Conservation (phyloP, 805 yeast genomes). For the Starmerella sp. region DNA sequence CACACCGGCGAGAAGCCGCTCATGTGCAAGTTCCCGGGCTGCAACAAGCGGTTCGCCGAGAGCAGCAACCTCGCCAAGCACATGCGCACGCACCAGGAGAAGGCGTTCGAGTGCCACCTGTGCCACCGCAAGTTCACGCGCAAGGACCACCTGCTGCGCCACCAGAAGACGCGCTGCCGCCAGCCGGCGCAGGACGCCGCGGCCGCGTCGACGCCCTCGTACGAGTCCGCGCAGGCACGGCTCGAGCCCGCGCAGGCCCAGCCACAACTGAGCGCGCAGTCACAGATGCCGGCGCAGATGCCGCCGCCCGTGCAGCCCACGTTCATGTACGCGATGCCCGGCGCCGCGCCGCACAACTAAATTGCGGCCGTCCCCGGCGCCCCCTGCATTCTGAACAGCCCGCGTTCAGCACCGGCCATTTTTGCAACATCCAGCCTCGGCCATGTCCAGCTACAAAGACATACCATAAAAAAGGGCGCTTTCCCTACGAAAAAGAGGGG, state of each 20-base stretch:
- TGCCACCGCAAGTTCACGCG: constrained; percentile 23
- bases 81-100: constrained; percentile 55
- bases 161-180: constrained; percentile 14
- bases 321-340: not conserved
- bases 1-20: constrained; percentile 91
- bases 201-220: not conserved
- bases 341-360: not conserved
- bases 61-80: constrained; percentile 83
- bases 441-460: too few relatives aligned
- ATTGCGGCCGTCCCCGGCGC: not conserved
- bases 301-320: not conserved
- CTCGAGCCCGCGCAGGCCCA: not conserved
- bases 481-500: too few relatives aligned
- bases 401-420: too few relatives aligned
- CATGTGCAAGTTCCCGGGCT: constrained; percentile 64
- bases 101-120: constrained; percentile 15
- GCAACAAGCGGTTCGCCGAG: constrained; percentile 78
- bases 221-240: too few relatives aligned
- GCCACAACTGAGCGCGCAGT: too few relatives aligned
- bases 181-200: not conserved
- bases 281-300: not conserved
- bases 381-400: too few relatives aligned
- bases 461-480: too few relatives aligned
- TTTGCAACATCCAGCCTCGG: too few relatives aligned
- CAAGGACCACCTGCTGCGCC: constrained; percentile 22